phyloP scores from a whole-genome alignment of 2,329 filamentous ascomycete species.

The Penicillium sp. region DNA sequence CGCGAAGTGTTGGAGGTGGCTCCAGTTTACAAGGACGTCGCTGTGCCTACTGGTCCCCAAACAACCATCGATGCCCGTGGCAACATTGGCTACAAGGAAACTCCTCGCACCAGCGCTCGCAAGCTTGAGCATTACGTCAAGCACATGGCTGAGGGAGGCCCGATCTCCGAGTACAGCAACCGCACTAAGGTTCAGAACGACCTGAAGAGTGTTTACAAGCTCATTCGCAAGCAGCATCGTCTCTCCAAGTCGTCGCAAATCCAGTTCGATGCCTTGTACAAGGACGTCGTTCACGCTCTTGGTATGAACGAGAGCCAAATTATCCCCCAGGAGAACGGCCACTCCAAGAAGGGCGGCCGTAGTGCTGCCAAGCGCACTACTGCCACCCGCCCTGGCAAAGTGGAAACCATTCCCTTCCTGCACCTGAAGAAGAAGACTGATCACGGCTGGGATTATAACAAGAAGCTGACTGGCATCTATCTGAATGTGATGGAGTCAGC shows the following conservation, averaged over 20 bases:
- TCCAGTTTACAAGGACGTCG: conserved; percentile 95
- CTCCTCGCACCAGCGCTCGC: conserved; percentile 80
- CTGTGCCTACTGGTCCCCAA: conserved; percentile 84
- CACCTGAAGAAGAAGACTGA: conserved; percentile 97
- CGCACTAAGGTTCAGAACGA: conserved; percentile 97
- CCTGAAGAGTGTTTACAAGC: conserved; percentile 90
- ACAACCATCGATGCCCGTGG: conserved; percentile 91
- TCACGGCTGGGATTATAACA: conserved; percentile 98
- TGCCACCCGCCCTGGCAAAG: conserved; percentile 72
- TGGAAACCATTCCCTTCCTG: conserved; percentile 96
- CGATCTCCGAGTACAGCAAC: conserved; percentile 98
- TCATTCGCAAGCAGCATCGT: conserved; percentile 98
- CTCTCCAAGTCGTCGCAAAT: conserved; percentile 94
- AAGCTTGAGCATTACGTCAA: conserved; percentile 98
- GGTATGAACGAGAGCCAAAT: conserved; percentile 99
- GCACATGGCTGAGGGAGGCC: conserved; percentile 97
- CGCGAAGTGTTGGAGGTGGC: conserved; percentile 81
- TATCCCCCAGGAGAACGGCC: conserved; percentile 78
- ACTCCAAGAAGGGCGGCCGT: conserved; percentile 57
- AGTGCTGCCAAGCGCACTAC: conserved; percentile 52
- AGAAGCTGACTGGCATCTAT: conserved; percentile 92
- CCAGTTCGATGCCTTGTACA: conserved; percentile 93
- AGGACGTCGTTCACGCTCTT: conserved; percentile 88
- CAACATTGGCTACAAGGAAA: conserved; percentile 88
- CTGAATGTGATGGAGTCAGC: conserved; percentile 88